phyloP scores from a whole-genome alignment of 345 rosid species.

The Citrus hindsii region DNA sequence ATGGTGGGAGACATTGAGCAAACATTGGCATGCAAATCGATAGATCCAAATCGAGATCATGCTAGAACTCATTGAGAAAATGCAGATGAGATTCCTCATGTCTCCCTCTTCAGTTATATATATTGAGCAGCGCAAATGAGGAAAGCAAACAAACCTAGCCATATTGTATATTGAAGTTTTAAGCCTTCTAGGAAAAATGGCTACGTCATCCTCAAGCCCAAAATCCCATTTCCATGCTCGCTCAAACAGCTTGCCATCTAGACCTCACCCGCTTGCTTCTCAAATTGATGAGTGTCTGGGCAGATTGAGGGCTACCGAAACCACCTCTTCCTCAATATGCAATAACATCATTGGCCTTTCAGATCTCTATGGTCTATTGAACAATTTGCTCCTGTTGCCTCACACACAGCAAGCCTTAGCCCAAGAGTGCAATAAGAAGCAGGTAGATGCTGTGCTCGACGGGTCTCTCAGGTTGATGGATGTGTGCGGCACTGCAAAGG shows the following conservation, averaged over 20 bases:
- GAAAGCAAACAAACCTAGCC: not conserved
- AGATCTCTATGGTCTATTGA: constrained; percentile 32
- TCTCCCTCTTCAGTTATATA: constrained; percentile 7
- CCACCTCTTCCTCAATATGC: constrained; percentile 5
- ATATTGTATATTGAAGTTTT: not conserved
- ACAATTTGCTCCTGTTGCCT: constrained; percentile 5
- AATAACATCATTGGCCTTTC: constrained; percentile 22
- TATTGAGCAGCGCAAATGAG: not conserved
- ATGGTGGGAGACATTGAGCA: constrained; percentile 1
- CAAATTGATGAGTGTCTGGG: constrained; percentile 32
- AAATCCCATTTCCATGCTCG: constrained; percentile 29
- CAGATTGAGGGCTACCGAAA: constrained; percentile 20
- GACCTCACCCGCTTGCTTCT: constrained; percentile 37
- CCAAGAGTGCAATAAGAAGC: not conserved
- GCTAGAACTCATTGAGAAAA: not conserved
- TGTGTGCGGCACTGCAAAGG: constrained; percentile 28
- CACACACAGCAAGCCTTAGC: not conserved
- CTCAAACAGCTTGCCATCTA: constrained; percentile 46
- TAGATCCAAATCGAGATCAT: constrained; percentile 6
- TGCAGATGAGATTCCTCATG: constrained; percentile 16
- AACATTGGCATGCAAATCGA: not conserved
- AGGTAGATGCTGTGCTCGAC: not conserved
- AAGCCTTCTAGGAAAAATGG: constrained; percentile 21
- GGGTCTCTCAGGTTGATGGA: constrained; percentile 30
- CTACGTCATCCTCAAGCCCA: constrained; percentile 3